Evolutionary conservation across 2,329 filamentous ascomycete genomes (phyloP).

Genomic region (Cercospora sp.): DNA sequence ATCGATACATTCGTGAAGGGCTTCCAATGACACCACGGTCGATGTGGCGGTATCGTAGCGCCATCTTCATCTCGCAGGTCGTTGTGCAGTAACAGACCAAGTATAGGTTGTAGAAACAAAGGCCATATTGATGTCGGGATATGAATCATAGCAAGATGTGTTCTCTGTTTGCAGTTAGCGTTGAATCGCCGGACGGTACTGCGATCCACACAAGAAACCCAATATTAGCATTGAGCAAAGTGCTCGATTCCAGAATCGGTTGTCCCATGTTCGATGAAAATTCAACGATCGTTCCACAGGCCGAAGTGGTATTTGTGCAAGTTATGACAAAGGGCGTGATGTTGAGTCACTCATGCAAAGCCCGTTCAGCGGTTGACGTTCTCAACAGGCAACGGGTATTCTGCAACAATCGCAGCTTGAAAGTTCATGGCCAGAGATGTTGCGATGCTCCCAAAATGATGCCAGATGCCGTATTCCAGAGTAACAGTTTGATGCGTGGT

Average conservation of each 20-base stretch:
- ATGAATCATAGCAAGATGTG: conserved; percentile 83
- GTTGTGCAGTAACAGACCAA: conserved; percentile 70
- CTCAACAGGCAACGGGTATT: conserved; percentile 35
- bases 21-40: conserved; percentile 58
- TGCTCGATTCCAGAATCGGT: conserved; percentile 42
- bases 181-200: not conserved
- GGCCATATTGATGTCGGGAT: conserved; percentile 79
- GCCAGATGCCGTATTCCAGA: not conserved
- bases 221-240: conserved; percentile 51
- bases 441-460: not conserved
- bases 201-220: conserved; percentile 48
- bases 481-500: not conserved
- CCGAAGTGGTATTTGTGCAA: not conserved
- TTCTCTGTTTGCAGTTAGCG: conserved; percentile 62
- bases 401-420: conserved; percentile 29
- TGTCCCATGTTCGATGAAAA: conserved; percentile 26
- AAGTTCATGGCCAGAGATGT: conserved; percentile 33
- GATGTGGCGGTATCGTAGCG: conserved; percentile 39
- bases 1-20: conserved; percentile 91
- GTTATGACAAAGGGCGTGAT: conserved; percentile 15
- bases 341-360: conserved; percentile 15
- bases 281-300: not conserved
- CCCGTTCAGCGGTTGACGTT: conserved; percentile 34
- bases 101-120: conserved; percentile 78
- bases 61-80: conserved; percentile 44